Base-by-base conservation (phyloP, 1,284 basidiomycete species). In the Cryptococcus floricola region DNA sequence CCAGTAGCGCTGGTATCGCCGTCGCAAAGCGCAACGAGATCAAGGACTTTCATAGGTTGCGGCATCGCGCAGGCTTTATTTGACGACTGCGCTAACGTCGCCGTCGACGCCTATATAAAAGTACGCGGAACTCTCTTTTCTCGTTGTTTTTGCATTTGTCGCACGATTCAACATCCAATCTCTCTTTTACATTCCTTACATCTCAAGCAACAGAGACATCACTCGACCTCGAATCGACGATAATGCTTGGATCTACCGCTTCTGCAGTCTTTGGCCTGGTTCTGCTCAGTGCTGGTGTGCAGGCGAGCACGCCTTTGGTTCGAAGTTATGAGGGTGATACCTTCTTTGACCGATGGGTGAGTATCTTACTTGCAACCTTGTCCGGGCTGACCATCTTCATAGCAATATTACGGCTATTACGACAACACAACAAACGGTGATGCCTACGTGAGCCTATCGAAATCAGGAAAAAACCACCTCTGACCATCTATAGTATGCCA, bases 401-500 rank as follows among this genome's bases (percentile, higher is more conserved):
- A 74, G 54, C 53, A 44, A 27, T 50, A 48, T 14, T 54, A 37
- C 52, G 48, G 52, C 7, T 55, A 39, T 34, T 45, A 45, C 52
- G 48, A 51, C 53, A 61, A 63, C 48, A 62, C 64, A 18, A 61
- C 62, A 23, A 48, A 62, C 34, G 59, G 62, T 12, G 59, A 63
- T 53, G 59, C 56, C 14, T 50, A 39, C 9, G 62, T 64, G 39
- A 55, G 60, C 38, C 38, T 4, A 9, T 18, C 13, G 39, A 23
- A 47, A 19, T 14, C 44, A 2, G n/a, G 18, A 14, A 14, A 16
- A 19, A 4, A 5, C 14, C 19, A 14, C 18, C 25, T 28, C 19
- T 27, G 13, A 39, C 25, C 19, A 19, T 23, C 8, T 14, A 16
- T 38, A 62, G 56, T 87, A 83, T 66, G 80, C 86, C 49, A 81